Conservation (phyloP, 1,284 basidiomycete species). For the Singerocomus inundabilis region DNA sequence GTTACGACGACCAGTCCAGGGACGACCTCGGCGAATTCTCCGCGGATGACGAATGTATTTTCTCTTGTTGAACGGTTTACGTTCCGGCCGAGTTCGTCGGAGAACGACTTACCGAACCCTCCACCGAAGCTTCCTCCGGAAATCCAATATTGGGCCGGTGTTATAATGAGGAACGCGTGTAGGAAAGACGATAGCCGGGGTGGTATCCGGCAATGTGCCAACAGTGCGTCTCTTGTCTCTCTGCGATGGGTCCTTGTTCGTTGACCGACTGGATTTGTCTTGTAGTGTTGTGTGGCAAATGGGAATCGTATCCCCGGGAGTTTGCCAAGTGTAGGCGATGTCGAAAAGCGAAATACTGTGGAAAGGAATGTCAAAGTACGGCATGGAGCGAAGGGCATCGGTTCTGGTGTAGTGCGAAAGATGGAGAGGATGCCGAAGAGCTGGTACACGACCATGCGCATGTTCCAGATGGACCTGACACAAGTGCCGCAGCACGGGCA, state of each 20-base stretch:
- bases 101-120: constrained; percentile 68
- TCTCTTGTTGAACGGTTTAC: constrained; percentile 96
- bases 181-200: constrained; percentile 92
- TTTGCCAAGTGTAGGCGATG: constrained; percentile 97
- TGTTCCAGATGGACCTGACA: constrained; percentile 12
- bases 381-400: constrained; percentile 98
- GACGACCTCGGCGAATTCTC: constrained; percentile 3
- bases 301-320: constrained; percentile 92
- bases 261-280: constrained; percentile 3
- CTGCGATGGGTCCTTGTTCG: neutral
- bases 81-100: constrained; percentile 83
- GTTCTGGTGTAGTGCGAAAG: constrained; percentile 82
- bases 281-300: constrained; percentile 88
- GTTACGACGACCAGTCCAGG: constrained; percentile 16
- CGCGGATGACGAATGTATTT: constrained; percentile 83
- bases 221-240: constrained; percentile 59
- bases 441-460: constrained; percentile 23
- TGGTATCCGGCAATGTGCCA: constrained; percentile 96
- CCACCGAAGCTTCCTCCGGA: constrained; percentile 79
- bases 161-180: constrained; percentile 99
- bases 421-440: constrained; percentile 61
- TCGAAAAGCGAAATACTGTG: constrained; percentile 98
- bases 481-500: constrained; percentile 14
- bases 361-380: constrained; percentile 95
- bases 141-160: constrained; percentile 99